phyloP scores from a whole-genome alignment of 345 rosid genomes.

The Abelmoschus esculentus region DNA sequence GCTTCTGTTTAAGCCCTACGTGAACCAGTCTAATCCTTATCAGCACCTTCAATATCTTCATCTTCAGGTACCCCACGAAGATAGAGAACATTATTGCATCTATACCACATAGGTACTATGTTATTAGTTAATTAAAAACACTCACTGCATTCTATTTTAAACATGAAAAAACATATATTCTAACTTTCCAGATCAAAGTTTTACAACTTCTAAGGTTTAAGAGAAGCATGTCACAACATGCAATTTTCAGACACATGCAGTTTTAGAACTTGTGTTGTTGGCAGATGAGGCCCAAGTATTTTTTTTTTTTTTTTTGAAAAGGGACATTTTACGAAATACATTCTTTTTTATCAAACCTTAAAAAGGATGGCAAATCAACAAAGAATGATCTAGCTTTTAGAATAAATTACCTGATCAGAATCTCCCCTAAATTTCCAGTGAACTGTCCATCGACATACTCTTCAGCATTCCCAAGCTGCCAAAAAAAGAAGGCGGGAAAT shows the following conservation, averaged over 20 bases:
- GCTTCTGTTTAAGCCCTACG: not conserved
- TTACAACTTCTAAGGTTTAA: not conserved
- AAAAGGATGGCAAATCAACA: not conserved
- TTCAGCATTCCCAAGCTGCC: conserved; percentile 81
- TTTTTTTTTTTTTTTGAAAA: too few species aligned
- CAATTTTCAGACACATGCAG: not conserved
- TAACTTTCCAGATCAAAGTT: not conserved
- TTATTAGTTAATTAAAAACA: not conserved
- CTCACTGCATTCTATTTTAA: not conserved
- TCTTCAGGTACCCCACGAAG: conserved; percentile 93
- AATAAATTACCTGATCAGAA: conserved; percentile 66
- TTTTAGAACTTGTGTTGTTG: too few species aligned
- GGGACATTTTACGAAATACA: too few species aligned
- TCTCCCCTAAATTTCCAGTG: conserved; percentile 87
- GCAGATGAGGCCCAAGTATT: too few species aligned
- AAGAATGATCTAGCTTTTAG: not conserved
- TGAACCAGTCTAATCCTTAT: conserved; percentile 32
- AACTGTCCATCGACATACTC: conserved; percentile 79
- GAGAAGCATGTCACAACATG: not conserved
- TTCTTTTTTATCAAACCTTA: not conserved
- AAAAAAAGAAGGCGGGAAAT: not conserved
- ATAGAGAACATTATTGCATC: conserved; percentile 90
- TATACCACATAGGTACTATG: conserved; percentile 15
- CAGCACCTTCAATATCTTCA: conserved; percentile 81
- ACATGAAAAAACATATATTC: not conserved